Conservation (phyloP, 495 filamentous ascomycete genomes). For the Aspergillus asperescens region DNA sequence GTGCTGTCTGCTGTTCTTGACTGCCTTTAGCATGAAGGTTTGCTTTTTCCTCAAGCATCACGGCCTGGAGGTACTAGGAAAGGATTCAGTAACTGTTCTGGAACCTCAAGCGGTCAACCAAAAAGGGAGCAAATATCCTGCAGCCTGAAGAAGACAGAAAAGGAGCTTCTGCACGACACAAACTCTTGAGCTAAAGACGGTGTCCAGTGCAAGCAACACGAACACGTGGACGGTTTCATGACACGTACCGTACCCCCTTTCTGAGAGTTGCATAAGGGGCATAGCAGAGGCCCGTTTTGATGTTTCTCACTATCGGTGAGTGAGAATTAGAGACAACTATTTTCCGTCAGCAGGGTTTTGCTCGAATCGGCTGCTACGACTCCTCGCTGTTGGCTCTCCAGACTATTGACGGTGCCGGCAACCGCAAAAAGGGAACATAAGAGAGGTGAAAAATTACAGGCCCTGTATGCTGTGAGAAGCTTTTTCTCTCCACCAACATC, state of each 20-base stretch:
- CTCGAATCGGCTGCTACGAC: not conserved
- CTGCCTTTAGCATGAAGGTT: not conserved
- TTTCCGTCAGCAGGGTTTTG: not conserved
- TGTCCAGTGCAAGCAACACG: slow-evolving; percentile 12
- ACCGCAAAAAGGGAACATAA: slow-evolving; percentile 1
- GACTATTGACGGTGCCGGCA: not conserved
- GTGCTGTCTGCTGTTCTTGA: not conserved
- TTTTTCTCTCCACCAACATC: not conserved
- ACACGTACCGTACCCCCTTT: not conserved
- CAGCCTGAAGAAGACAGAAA: not conserved
- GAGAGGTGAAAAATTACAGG: not conserved
- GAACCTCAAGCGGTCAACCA: not conserved
- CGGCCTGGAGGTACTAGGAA: not conserved
- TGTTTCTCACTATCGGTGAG: not conserved
- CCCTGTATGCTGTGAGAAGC: not conserved
- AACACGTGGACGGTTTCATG: slow-evolving; percentile 18
- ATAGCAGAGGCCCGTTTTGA: not conserved
- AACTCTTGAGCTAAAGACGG: not conserved
- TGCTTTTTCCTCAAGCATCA: not conserved
- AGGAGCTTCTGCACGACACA: slow-evolving; percentile 6
- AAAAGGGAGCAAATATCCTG: not conserved
- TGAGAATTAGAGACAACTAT: not conserved
- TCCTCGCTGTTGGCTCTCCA: not conserved
- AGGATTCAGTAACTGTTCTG: not conserved
- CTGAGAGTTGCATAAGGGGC: slow-evolving; percentile 1